Percentiles rank a stretch among this genome's conserved stretches.
These are phyloP conservation scores for Tarenaya hassleriana DNA, from an alignment of 345 rosid genomes.

Conservation along the genomic window DNA sequence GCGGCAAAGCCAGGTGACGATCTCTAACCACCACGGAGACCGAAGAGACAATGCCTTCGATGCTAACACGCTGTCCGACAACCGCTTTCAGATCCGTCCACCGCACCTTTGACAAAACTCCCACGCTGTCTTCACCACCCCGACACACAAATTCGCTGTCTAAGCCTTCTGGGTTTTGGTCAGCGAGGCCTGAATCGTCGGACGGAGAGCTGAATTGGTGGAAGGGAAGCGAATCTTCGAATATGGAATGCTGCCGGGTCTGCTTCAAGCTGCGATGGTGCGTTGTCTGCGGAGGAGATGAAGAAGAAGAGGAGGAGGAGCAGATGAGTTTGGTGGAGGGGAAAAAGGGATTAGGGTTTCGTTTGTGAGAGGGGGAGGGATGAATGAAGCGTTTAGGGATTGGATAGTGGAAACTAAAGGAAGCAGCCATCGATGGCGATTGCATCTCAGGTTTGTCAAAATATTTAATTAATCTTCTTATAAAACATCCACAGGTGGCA, in stretches of 20 bases:
- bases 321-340: constrained; percentile 28
- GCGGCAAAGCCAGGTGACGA: constrained; percentile 73
- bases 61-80: constrained; percentile 77
- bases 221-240: constrained; percentile 24
- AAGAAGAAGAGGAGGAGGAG: constrained; percentile 18
- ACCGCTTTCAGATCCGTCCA: constrained; percentile 89
- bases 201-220: constrained; percentile 37
- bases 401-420: constrained; percentile 30
- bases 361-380: constrained; percentile 18
- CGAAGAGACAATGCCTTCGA: constrained; percentile 77
- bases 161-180: constrained; percentile 33
- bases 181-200: constrained; percentile 19
- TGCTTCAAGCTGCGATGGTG: constrained; percentile 37
- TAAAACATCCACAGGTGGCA: too few relatives aligned
- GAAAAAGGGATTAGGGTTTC: constrained; percentile 31
- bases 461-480: constrained; percentile 6
- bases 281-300: constrained; percentile 32
- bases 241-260: constrained; percentile 18
- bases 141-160: constrained; percentile 20
- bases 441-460: constrained; percentile 36
- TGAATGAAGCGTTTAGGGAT: constrained; percentile 31
- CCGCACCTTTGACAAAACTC: constrained; percentile 77
- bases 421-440: constrained; percentile 35
- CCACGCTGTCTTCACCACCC: constrained; percentile 9
- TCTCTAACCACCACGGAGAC: constrained; percentile 45